Conservation (phyloP, 768 basidiomycete genomes). For the Tremella yokohamensis region DNA sequence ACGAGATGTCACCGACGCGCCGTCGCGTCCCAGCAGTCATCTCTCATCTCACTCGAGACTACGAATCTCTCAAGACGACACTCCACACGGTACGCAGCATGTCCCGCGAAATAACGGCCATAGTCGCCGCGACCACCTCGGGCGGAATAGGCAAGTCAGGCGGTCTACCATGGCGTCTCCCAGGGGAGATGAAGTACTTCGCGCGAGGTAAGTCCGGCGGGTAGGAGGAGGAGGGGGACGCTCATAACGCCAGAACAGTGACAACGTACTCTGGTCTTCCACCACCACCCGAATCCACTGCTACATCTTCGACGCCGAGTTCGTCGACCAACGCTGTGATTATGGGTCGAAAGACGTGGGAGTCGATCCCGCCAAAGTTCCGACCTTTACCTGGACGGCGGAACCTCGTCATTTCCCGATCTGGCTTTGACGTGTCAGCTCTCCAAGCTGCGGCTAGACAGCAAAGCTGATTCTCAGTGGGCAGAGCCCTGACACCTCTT, state of each 20-base stretch:
- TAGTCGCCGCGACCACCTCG: slow-evolving; percentile 81
- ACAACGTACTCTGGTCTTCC: neutral
- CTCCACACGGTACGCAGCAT: slow-evolving; percentile 4
- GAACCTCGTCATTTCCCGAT: slow-evolving; percentile 72
- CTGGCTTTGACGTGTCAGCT: slow-evolving; percentile 61
- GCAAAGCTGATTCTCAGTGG: neutral
- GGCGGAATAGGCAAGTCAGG: slow-evolving; percentile 82
- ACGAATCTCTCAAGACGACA: neutral
- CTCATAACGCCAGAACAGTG: no score
- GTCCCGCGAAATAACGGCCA: slow-evolving; percentile 65
- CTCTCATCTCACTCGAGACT: no score
- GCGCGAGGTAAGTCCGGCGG: slow-evolving; percentile 63
- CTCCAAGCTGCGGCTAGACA: neutral
- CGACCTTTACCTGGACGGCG: slow-evolving; percentile 70
- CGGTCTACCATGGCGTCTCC: slow-evolving; percentile 79
- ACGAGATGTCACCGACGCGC: no score
- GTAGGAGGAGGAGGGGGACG: no score
- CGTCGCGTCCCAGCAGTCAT: no score
- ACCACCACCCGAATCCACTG: neutral
- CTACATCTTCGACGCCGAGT: slow-evolving; percentile 56
- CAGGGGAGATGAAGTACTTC: slow-evolving; percentile 89
- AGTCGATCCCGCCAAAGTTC: slow-evolving; percentile 82
- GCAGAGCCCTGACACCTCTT: neutral
- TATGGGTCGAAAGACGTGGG: slow-evolving; percentile 98
- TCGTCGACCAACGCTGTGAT: slow-evolving; percentile 64